phyloP scores from a whole-genome alignment of 2,329 filamentous ascomycete genomes.

The Alternaria sp. region DNA sequence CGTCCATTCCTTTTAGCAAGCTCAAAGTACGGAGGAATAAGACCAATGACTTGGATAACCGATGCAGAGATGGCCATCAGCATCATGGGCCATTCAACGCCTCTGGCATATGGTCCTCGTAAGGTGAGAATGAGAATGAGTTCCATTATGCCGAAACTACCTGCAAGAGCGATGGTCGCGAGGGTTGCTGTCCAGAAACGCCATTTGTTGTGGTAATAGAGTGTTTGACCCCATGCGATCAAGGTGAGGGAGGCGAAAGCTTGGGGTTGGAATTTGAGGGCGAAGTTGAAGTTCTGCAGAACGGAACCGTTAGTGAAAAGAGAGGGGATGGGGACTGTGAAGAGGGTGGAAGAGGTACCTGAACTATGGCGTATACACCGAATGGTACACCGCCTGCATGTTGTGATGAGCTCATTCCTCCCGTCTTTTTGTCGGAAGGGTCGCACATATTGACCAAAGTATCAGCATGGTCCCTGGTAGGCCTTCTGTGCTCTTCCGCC shows the following conservation, averaged over 20 bases:
- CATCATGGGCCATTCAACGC: slow-evolving; percentile 63
- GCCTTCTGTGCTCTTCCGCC: slow-evolving; percentile 67
- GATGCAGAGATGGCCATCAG: slow-evolving; percentile 67
- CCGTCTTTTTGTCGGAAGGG: neutral
- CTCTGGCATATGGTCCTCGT: slow-evolving; percentile 63
- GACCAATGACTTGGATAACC: slow-evolving; percentile 64
- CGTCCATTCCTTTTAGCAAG: slow-evolving; percentile 68
- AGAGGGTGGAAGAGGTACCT: slow-evolving; percentile 45
- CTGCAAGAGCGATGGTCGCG: slow-evolving; percentile 53
- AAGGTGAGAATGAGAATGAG: slow-evolving; percentile 66
- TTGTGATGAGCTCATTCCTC: slow-evolving; percentile 3
- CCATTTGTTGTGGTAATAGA: slow-evolving; percentile 62
- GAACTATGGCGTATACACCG: slow-evolving; percentile 62
- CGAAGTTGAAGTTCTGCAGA: slow-evolving; percentile 62
- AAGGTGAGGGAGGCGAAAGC: slow-evolving; percentile 61
- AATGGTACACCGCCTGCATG: slow-evolving; percentile 56
- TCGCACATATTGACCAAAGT: slow-evolving; percentile 66
- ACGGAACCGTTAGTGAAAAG: neutral
- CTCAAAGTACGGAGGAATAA: slow-evolving; percentile 69
- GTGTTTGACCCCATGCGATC: slow-evolving; percentile 62
- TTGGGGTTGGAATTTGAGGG: slow-evolving; percentile 64
- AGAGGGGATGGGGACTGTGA: neutral
- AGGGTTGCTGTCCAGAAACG: slow-evolving; percentile 57
- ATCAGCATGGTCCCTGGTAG: slow-evolving; percentile 69
- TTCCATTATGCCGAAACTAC: slow-evolving; percentile 63